A percentile compares a stretch with the other conserved stretches of the same genome.
Evolutionary conservation across 2,329 filamentous ascomycete species (phyloP).

Genomic region (Chaetomium sp.): DNA sequence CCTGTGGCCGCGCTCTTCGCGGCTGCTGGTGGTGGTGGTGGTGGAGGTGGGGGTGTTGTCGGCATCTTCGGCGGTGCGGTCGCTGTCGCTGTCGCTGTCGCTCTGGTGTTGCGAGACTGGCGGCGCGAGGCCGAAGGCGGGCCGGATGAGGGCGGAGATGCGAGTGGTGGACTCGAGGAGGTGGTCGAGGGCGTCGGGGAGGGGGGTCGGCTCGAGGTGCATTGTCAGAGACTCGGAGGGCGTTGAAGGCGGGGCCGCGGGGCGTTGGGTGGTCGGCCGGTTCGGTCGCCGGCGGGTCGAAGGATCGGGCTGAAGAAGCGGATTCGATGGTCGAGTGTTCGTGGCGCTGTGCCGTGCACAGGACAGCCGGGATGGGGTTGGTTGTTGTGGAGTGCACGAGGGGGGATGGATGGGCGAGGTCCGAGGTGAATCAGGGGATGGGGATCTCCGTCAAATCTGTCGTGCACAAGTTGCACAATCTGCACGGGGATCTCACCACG

Average conservation of each 20-base stretch:
- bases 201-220: constrained; percentile 7
- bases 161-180: constrained; percentile 12
- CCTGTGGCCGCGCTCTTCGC: background rate
- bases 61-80: background rate
- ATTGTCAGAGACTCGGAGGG: background rate
- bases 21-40: background rate
- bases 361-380: background rate
- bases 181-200: constrained; percentile 1
- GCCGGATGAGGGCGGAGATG: background rate
- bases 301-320: background rate
- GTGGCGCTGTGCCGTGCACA: background rate
- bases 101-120: background rate
- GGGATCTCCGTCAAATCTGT: constrained; percentile 6
- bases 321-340: background rate
- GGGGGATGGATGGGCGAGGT: background rate
- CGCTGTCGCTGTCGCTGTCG: background rate
- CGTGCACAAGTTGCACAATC: background rate
- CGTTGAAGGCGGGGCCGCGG: background rate
- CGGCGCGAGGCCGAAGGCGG: background rate
- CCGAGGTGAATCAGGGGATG: background rate
- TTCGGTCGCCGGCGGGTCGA: background rate
- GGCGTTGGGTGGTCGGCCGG: background rate
- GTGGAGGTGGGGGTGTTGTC: background rate
- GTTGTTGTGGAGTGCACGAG: background rate
- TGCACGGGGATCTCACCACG: background rate